Percentiles rank a stretch among this genome's conserved stretches.
phyloP scores from a whole-genome alignment of 2,329 filamentous ascomycete species.

The Pestalotiopsis fici region DNA sequence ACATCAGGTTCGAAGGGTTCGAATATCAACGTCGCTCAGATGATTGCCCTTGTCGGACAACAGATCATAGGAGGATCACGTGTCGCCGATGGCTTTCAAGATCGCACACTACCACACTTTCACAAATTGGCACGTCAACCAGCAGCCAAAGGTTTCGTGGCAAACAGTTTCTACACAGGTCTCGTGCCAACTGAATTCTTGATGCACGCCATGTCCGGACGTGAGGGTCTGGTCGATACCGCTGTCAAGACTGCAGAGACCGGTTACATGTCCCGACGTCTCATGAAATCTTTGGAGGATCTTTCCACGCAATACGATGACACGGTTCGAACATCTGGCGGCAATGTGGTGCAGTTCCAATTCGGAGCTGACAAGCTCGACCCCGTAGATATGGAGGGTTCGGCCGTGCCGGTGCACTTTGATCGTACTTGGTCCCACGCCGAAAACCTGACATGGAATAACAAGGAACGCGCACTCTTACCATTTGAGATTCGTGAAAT shows the following conservation, averaged over 20 bases:
- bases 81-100: conserved; percentile 95
- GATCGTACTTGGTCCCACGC: conserved; percentile 85
- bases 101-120: conserved; percentile 92
- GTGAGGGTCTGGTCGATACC: conserved; percentile 98
- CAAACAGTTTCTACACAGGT: conserved; percentile 95
- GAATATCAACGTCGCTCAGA: conserved; percentile 97
- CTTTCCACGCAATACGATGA: conserved; percentile 91
- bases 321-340: conserved; percentile 88
- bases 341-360: conserved; percentile 91
- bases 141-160: conserved; percentile 95
- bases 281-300: conserved; percentile 98
- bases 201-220: conserved; percentile 97
- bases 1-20: conserved; percentile 97
- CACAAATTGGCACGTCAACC: conserved; percentile 89
- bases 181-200: conserved; percentile 90
- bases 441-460: conserved; percentile 76
- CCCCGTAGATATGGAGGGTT: conserved; percentile 96
- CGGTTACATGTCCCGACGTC: conserved; percentile 95
- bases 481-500: conserved; percentile 73
- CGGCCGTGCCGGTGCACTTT: conserved; percentile 89
- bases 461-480: conserved; percentile 70
- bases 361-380: conserved; percentile 96
- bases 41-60: conserved; percentile 96
- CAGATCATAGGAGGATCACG: conserved; percentile 95
- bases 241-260: conserved; percentile 99